phyloP scores from a whole-genome alignment of 495 filamentous ascomycete genomes.

The Neurospora cerealis region DNA sequence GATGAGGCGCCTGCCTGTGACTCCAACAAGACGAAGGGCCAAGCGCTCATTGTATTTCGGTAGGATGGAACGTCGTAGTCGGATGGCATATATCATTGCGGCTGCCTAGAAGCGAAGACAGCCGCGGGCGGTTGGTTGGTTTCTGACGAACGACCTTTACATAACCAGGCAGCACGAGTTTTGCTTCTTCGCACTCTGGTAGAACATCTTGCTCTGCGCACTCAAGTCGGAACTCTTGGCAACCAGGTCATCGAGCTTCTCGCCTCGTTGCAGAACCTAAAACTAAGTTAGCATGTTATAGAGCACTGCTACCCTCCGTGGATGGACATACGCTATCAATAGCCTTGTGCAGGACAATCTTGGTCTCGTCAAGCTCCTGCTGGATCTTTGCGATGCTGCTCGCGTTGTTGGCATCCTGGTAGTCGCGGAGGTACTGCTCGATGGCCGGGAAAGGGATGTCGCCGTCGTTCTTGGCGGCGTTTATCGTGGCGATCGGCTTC shows the following conservation, averaged over 20 bases:
- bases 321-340: conserved; percentile 54
- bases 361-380: conserved; percentile 94
- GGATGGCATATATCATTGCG: not conserved
- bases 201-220: conserved; percentile 93
- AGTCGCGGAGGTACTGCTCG: conserved; percentile 75
- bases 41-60: not conserved
- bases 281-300: conserved; percentile 1
- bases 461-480: conserved; percentile 38
- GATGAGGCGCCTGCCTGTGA: not conserved
- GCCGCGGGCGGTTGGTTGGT: not conserved
- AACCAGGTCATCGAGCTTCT: conserved; percentile 87
- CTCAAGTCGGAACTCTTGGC: conserved; percentile 81
- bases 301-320: not conserved
- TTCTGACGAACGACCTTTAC: conserved; percentile 30
- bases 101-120: not conserved
- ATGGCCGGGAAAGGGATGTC: conserved; percentile 55
- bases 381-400: conserved; percentile 93
- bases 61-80: not conserved
- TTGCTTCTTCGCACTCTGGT: conserved; percentile 73
- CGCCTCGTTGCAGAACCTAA: conserved; percentile 64
- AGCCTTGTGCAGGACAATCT: conserved; percentile 96
- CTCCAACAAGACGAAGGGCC: not conserved
- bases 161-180: conserved; percentile 87
- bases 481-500: conserved; percentile 60
- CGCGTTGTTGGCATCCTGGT: conserved; percentile 81